Conservation (phyloP, 257 asterid species). For the Lycium ferocissimum region DNA sequence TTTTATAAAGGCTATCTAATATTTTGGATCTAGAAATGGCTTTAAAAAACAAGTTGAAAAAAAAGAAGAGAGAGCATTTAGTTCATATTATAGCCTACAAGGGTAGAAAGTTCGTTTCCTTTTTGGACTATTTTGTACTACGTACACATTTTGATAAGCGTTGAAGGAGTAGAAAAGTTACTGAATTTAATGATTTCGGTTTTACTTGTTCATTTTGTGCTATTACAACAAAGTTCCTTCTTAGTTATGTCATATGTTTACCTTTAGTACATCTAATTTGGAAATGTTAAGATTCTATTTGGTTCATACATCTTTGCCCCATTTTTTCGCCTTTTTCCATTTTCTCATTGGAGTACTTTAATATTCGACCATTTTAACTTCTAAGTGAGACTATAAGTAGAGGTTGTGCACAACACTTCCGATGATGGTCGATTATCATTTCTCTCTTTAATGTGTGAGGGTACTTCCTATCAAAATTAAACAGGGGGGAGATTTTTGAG, state of each 20-base stretch:
- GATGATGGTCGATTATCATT: not conserved
- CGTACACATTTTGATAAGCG: no score
- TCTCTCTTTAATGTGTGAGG: not conserved
- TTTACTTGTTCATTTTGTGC: conserved; percentile 8
- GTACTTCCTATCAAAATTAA: not conserved
- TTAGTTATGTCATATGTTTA: not conserved
- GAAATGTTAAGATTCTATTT: no score
- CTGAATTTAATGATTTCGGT: not conserved
- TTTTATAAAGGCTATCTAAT: not conserved
- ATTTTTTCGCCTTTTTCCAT: not conserved
- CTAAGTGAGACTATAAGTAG: not conserved
- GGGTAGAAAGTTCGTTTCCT: not conserved
- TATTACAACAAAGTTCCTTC: not conserved
- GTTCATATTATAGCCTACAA: not conserved
- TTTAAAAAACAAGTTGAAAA: not conserved
- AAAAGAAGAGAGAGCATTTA: not conserved
- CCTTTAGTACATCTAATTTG: not conserved
- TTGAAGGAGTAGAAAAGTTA: not conserved
- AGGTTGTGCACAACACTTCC: not conserved
- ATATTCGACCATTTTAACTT: not conserved
- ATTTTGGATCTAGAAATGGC: no score
- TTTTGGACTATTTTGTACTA: not conserved
- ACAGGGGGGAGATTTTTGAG: not conserved
- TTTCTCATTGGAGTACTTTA: not conserved
- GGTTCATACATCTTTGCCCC: not conserved